Percentiles rank a stretch among this genome's conserved stretches.
These are phyloP conservation scores for Fusarium brevicatenulatum DNA, from an alignment of 2,329 filamentous ascomycete genomes.

Conservation along the genomic window DNA sequence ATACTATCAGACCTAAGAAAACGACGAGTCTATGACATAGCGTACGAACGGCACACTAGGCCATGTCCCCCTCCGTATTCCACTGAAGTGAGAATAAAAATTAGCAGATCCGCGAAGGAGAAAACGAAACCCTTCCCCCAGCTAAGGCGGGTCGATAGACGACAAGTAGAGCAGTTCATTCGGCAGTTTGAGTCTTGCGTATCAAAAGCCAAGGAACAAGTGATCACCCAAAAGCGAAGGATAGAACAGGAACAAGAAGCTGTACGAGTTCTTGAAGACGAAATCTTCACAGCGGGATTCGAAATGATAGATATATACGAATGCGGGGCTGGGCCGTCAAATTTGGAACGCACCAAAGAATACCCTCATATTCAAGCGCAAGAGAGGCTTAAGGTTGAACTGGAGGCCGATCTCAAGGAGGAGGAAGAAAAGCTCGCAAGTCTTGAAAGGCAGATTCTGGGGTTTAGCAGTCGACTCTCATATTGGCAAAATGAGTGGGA, in stretches of 20 bases:
- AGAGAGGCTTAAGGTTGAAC: no score
- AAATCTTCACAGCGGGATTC: neutral
- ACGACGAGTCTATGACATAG: neutral
- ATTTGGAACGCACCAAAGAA: neutral
- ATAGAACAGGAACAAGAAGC: neutral
- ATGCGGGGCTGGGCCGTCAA: neutral
- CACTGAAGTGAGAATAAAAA: neutral
- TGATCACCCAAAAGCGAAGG: neutral
- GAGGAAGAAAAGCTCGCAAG: neutral
- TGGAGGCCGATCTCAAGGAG: neutral
- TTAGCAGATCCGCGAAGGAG: neutral
- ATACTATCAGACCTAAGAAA: neutral
- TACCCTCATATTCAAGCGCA: neutral
- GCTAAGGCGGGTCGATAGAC: neutral
- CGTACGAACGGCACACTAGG: neutral
- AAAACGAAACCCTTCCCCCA: no score
- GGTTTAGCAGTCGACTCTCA: neutral
- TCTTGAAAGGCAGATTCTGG: neutral
- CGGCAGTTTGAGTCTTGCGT: neutral
- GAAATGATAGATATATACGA: neutral
- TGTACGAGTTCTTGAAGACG: neutral
- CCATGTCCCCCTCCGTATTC: neutral
- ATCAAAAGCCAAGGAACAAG: rapidly evolving
- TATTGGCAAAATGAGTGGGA: no score
- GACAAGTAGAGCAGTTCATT: neutral